phyloP scores from a whole-genome alignment of 768 basidiomycete species.

The Phylloporus sp. region DNA sequence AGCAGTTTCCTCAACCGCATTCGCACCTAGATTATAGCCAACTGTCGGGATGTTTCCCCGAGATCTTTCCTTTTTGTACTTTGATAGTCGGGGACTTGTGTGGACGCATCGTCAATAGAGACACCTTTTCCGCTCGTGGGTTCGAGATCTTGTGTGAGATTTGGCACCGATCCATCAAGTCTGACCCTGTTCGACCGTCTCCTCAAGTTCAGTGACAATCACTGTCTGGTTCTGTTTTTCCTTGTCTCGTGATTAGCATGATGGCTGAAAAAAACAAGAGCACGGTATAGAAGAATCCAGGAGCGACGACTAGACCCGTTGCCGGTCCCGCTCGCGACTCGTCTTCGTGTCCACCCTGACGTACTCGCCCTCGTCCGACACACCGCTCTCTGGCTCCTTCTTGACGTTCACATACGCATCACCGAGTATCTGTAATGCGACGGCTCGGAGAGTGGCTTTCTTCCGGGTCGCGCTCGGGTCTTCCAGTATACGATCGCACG shows the following conservation, averaged over 20 bases:
- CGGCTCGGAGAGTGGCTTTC: constrained; percentile 69
- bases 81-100: neutral
- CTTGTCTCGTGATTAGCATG: neutral
- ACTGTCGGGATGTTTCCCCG: neutral
- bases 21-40: neutral
- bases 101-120: neutral
- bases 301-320: constrained; percentile 18
- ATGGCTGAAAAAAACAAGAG: neutral
- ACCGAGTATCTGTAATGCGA: constrained; percentile 80
- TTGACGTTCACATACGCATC: constrained; percentile 70
- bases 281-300: constrained; percentile 8
- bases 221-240: neutral
- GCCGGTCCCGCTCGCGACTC: constrained; percentile 47
- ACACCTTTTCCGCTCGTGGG: neutral
- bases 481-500: constrained; percentile 75
- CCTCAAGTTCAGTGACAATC: neutral
- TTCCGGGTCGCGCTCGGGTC: constrained; percentile 48
- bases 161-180: too few species aligned
- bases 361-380: constrained; percentile 68
- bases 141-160: neutral
- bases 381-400: constrained; percentile 47
- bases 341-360: constrained; percentile 75
- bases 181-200: neutral
- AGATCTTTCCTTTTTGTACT: neutral
- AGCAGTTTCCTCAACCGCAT: neutral